Percentiles rank a stretch among this genome's conserved stretches.
These are phyloP conservation scores for Aspergillus mulundensis DNA, from an alignment of 495 filamentous ascomycete genomes.

Conservation along the genomic window DNA sequence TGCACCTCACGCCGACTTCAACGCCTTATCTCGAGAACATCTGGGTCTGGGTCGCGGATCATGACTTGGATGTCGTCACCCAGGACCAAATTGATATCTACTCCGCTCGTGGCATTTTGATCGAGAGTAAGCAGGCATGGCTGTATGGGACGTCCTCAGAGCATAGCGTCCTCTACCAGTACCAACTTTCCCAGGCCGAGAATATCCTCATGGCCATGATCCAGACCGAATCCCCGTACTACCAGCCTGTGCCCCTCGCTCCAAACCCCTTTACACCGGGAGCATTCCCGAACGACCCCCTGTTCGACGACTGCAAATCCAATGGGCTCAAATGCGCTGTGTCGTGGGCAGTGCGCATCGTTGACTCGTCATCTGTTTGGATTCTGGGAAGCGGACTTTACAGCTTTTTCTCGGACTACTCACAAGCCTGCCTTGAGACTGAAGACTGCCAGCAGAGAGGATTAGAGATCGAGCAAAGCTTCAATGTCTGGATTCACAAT, in stretches of 20 bases:
- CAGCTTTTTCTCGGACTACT: conserved; percentile 57
- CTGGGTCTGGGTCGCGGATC: conserved; percentile 63
- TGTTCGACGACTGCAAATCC: conserved; percentile 44
- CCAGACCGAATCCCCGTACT: conserved; percentile 74
- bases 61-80: conserved; percentile 52
- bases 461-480: conserved; percentile 28
- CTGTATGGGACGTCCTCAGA: conserved; percentile 66
- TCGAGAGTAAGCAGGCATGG: conserved; percentile 53
- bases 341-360: conserved; percentile 61
- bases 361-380: conserved; percentile 58
- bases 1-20: conserved; percentile 52
- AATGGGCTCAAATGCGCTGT: conserved; percentile 43
- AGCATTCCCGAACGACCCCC: conserved; percentile 47
- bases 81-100: conserved; percentile 60
- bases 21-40: conserved; percentile 58
- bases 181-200: conserved; percentile 62
- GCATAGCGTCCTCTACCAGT: conserved; percentile 71
- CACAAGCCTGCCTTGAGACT: conserved; percentile 25
- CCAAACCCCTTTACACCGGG: conserved; percentile 48
- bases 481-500: conserved; percentile 60
- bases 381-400: conserved; percentile 38
- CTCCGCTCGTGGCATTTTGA: conserved; percentile 56
- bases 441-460: conserved; percentile 30
- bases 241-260: conserved; percentile 58
- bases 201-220: conserved; percentile 68